A percentile compares a stretch with the other conserved stretches of the same genome.
Conservation (phyloP, 2,329 filamentous ascomycete species). For the Beauveria pseudobassiana region DNA sequence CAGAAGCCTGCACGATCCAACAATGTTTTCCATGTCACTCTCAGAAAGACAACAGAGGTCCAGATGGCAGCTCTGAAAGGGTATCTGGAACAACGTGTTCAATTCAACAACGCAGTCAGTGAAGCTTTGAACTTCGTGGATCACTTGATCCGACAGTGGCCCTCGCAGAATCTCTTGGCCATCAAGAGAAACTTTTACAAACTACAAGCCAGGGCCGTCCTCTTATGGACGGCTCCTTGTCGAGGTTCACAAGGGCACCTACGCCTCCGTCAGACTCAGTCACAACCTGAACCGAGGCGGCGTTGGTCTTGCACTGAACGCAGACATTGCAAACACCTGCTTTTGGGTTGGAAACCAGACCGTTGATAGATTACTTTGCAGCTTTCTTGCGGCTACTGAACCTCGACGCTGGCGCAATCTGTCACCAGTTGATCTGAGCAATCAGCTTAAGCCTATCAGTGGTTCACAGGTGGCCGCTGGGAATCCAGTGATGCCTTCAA, state of each 20-base stretch:
- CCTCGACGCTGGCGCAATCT: slow-evolving; percentile 19
- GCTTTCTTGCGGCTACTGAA: slow-evolving; percentile 26
- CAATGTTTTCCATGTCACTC: slow-evolving; percentile 52
- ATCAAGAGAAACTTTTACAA: slow-evolving; percentile 84
- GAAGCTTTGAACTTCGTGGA: slow-evolving; percentile 88
- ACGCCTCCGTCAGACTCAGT: slow-evolving; percentile 73
- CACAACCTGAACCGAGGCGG: slow-evolving; percentile 42
- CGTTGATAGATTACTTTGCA: slow-evolving; percentile 31
- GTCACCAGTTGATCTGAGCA: slow-evolving; percentile 19
- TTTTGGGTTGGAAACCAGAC: slow-evolving; percentile 59
- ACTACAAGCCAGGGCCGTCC: slow-evolving; percentile 35
- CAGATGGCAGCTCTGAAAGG: slow-evolving; percentile 56
- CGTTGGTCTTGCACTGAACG: slow-evolving; percentile 68
- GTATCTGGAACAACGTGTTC: slow-evolving; percentile 55
- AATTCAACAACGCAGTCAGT: slow-evolving; percentile 60
- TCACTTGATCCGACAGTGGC: slow-evolving; percentile 76
- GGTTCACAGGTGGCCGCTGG: slow-evolving; percentile 17
- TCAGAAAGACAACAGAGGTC: slow-evolving; percentile 60
- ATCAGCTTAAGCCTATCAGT: slow-evolving; percentile 29
- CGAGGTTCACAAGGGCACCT: slow-evolving; percentile 82
- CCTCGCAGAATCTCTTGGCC: slow-evolving; percentile 56
- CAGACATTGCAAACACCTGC: slow-evolving; percentile 84
- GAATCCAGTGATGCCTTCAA: slow-evolving; percentile 45
- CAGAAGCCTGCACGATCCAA: slow-evolving; percentile 21
- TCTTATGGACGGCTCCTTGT: slow-evolving; percentile 52